Conservation (phyloP, 2,329 filamentous ascomycete genomes). For the Cercospora sp. region DNA sequence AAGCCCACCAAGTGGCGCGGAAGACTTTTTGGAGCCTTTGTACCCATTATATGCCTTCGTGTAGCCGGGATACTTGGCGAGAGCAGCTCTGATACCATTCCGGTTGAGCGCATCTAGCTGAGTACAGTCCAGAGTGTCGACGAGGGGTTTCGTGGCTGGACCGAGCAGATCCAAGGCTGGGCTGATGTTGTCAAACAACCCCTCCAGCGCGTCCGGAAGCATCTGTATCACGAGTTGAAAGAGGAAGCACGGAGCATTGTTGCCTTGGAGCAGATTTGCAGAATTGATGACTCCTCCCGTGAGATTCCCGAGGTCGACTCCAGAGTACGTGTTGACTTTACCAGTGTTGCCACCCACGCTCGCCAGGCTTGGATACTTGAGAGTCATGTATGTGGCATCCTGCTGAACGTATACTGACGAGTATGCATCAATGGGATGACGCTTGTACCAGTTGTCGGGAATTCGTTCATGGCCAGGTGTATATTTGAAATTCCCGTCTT, state of each 20-base stretch:
- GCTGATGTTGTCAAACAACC: background rate
- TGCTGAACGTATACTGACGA: slow-evolving; percentile 17
- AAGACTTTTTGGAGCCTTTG: background rate
- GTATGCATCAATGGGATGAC: slow-evolving; percentile 7
- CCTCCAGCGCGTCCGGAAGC: slow-evolving; percentile 9
- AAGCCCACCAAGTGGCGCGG: background rate
- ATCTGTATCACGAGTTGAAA: slow-evolving; percentile 22
- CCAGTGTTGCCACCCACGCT: slow-evolving; percentile 28
- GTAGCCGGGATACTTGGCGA: background rate
- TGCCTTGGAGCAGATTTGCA: slow-evolving; percentile 17
- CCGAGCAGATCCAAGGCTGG: background rate
- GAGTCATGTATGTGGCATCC: slow-evolving; percentile 8
- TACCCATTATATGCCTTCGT: background rate
- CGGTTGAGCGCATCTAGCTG: background rate
- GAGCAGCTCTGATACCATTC: background rate
- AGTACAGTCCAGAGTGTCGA: slow-evolving; percentile 1
- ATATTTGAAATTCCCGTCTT: slow-evolving; percentile 15
- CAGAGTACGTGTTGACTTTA: slow-evolving; percentile 25
- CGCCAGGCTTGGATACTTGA: slow-evolving; percentile 18
- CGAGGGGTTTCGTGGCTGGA: slow-evolving; percentile 7
- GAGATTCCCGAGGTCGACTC: slow-evolving; percentile 36
- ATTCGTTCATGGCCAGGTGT: slow-evolving; percentile 22
- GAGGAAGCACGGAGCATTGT: slow-evolving; percentile 20
- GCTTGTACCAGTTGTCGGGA: slow-evolving; percentile 29
- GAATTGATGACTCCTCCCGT: slow-evolving; percentile 31